Conservation (phyloP, 306 rosid species). For the Dalbergia cochinchinensis region DNA sequence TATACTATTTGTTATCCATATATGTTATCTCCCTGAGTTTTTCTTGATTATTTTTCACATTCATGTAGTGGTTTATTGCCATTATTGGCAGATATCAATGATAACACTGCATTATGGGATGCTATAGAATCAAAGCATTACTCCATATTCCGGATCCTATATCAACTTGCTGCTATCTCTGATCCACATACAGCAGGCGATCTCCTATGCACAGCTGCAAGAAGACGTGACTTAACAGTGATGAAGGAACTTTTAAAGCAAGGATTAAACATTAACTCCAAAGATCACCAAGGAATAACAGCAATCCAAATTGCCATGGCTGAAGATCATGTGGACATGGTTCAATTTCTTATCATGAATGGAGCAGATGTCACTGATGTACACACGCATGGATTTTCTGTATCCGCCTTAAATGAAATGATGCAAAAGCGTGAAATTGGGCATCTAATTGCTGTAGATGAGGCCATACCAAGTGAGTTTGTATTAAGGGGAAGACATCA, state of each 20-base stretch:
- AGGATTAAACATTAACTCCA: conserved; percentile 72
- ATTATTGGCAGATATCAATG: conserved; percentile 65
- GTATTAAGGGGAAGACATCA: conserved; percentile 30
- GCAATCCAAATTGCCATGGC: conserved; percentile 68
- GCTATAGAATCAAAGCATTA: conserved; percentile 71
- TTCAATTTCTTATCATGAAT: conserved; percentile 66
- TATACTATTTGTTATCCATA: not conserved
- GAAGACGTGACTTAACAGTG: conserved; percentile 56
- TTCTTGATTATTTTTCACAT: conserved; percentile 1
- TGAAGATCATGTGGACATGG: conserved; percentile 68
- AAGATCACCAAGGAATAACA: conserved; percentile 53
- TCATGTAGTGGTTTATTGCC: conserved; percentile 7
- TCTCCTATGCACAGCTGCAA: conserved; percentile 73
- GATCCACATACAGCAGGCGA: conserved; percentile 63
- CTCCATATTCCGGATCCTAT: conserved; percentile 74
- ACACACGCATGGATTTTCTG: conserved; percentile 46
- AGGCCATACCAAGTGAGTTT: conserved; percentile 48
- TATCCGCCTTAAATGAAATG: conserved; percentile 56
- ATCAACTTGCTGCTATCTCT: conserved; percentile 56
- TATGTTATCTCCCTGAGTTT: not conserved
- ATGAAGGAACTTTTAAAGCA: conserved; percentile 71
- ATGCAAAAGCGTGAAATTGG: conserved; percentile 64
- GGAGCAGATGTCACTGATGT: conserved; percentile 56
- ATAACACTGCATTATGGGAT: conserved; percentile 84
- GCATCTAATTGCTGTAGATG: conserved; percentile 61